Evolutionary conservation across 1,284 basidiomycete genomes (phyloP).

Genomic region (Cutaneotrichosporon dermatis): DNA sequence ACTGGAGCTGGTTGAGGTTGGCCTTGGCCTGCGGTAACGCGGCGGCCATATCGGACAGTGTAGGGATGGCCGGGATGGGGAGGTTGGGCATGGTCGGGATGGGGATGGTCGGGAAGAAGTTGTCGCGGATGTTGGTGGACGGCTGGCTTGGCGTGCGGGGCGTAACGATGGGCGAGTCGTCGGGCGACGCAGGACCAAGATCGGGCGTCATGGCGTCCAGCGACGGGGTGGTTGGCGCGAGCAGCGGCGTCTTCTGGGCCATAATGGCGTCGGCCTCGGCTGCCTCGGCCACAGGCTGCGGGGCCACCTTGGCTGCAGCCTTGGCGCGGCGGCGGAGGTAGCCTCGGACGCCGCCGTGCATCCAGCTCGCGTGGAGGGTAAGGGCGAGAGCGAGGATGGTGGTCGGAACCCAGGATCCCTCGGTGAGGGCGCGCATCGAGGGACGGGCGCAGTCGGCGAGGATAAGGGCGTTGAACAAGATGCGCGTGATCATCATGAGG

Average conservation of each 20-base stretch:
- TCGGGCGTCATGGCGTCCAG: conserved; percentile 4
- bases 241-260: background rate
- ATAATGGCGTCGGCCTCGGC: background rate
- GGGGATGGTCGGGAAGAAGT: conserved; percentile 23
- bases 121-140: conserved; percentile 23
- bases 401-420: conserved; percentile 50
- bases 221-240: background rate
- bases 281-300: background rate
- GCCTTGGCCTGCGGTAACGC: conserved; percentile 19
- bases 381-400: conserved; percentile 52
- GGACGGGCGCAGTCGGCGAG: conserved; percentile 47
- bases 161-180: conserved; percentile 43
- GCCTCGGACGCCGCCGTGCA: conserved; percentile 55
- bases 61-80: conserved; percentile 20
- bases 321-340: conserved; percentile 50
- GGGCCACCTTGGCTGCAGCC: background rate
- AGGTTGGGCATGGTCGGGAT: conserved; percentile 19
- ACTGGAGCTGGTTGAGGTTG: conserved; percentile 15
- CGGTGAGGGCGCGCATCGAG: conserved; percentile 35
- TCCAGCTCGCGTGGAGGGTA: conserved; percentile 58
- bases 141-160: conserved; percentile 35
- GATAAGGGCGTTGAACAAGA: conserved; percentile 54
- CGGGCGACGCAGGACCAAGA: conserved; percentile 19
- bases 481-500: conserved; percentile 57
- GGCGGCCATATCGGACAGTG: conserved; percentile 18